Base-by-base conservation (phyloP, 2,329 filamentous ascomycete species). In the Calonectria honghensis region DNA sequence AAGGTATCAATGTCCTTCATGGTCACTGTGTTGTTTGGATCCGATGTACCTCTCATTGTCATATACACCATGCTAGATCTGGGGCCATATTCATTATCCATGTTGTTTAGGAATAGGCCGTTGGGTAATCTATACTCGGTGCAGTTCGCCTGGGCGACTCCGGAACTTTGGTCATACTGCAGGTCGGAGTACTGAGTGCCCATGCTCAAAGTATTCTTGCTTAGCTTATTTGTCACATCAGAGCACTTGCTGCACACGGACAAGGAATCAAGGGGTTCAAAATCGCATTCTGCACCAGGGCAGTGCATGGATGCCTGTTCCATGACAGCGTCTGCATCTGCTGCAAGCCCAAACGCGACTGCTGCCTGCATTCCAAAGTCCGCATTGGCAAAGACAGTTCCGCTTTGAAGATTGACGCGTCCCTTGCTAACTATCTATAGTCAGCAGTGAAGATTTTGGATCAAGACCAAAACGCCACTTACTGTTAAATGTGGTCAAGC, bases 351-450 rank as follows among this genome's bases (percentile, higher is more conserved):
- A 35, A 73, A 72, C 32, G 66, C 35, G 32, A 74, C 52, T 10
- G 76, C 76, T 3, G 68, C 57, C 66, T 73, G 76, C 67, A 77
- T 74, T 20, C 39, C 67, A 50, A 76, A 75, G 24, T 77, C 76
- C 3, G 76, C 72, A 48, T 63, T 61, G 37, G 57, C 32, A 57
- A 61, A 39, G 4, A 66, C n/a, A 20, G 66, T 45, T 27, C 20
- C 11, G 27, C 37, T 39, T 5, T n/a, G 37, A 16, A 65, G 39
- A 41, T 72, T 39, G 18, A 69, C 14, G 3, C 54, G 65, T 24
- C 73, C 65, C 32, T 70, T 59, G 29, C 20, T 67, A 18, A 70
- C 70, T 75, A 35, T 37, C 27, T 6, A 31, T 6, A 37, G 63
- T 68, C 10, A 72, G 63, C 11, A 18, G 37, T 13, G 37, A 41